phyloP scores from a whole-genome alignment of 2,329 filamentous ascomycete species.

The Dactylonectria estremocensis region DNA sequence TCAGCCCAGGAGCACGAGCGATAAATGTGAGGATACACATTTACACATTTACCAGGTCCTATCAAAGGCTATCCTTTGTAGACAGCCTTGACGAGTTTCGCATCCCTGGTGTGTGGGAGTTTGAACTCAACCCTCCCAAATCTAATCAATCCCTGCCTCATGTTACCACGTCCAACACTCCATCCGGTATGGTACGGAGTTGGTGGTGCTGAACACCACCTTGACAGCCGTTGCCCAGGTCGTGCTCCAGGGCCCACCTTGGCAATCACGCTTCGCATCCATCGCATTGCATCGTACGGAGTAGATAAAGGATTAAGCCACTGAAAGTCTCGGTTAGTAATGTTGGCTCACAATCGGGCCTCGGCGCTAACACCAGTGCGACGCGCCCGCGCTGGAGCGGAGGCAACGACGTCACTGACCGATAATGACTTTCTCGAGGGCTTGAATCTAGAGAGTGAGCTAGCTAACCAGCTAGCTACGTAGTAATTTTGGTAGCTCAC shows the following conservation, averaged over 20 bases:
- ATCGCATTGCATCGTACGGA: conserved; percentile 30
- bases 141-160: conserved; percentile 41
- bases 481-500: conserved; percentile 11
- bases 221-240: conserved; percentile 5
- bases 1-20: conserved; percentile 2
- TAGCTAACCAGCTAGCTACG: conserved; percentile 7
- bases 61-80: conserved; percentile 10
- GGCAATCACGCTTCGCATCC: conserved; percentile 29
- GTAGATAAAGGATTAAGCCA: conserved; percentile 18
- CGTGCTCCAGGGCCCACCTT: conserved; percentile 34
- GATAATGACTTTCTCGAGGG: conserved; percentile 32
- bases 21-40: conserved; percentile 14
- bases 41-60: conserved; percentile 1
- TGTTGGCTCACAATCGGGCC: conserved; percentile 25
- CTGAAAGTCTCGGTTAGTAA: neutral
- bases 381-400: conserved; percentile 22
- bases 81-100: conserved; percentile 39
- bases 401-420: conserved; percentile 37
- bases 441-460: conserved; percentile 30
- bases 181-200: neutral
- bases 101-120: conserved; percentile 41
- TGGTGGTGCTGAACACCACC: conserved; percentile 9
- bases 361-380: conserved; percentile 34
- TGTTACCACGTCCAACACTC: neutral
- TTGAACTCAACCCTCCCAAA: conserved; percentile 39